Evolutionary conservation across 176 grass and related monocot genomes (phyloP).

Genomic region (Pontederia paniculata): DNA sequence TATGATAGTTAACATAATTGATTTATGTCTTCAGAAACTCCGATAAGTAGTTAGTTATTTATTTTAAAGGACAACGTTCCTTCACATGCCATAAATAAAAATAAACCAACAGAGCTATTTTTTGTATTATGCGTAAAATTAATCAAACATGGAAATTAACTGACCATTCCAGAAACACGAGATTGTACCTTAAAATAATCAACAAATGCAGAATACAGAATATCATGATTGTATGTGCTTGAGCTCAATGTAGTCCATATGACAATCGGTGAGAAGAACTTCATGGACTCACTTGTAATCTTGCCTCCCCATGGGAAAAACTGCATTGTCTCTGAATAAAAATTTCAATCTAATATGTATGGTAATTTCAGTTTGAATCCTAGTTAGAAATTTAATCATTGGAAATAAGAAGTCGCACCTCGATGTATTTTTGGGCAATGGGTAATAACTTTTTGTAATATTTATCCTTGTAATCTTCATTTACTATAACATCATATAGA

Average conservation of each 20-base stretch:
- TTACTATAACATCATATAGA: conserved; percentile 54
- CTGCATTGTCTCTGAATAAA: conserved; percentile 80
- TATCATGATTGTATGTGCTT: conserved; percentile 34
- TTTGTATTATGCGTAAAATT: too few species aligned
- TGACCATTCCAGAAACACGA: neutral
- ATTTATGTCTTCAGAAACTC: too few species aligned
- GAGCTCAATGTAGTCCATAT: conserved; percentile 70
- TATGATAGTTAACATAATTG: too few species aligned
- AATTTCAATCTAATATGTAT: conserved; percentile 30
- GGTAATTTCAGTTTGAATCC: conserved; percentile 18
- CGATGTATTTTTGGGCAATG: conserved; percentile 52
- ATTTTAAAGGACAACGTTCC: too few species aligned
- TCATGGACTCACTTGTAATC: conserved; percentile 76
- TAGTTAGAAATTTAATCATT: too few species aligned
- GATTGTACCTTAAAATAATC: conserved; percentile 67
- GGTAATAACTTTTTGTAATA: conserved; percentile 66
- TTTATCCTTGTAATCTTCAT: conserved; percentile 64
- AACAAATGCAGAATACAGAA: conserved; percentile 54
- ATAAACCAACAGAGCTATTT: too few species aligned
- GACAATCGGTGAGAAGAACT: conserved; percentile 88
- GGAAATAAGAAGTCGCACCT: conserved; percentile 37
- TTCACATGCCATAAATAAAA: too few species aligned
- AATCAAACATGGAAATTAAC: too few species aligned
- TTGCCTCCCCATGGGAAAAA: conserved; percentile 95
- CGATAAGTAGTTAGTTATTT: too few species aligned